These are phyloP conservation scores for Phytopythium mirpurense DNA, from an alignment of 352 stramenopile species.

Conservation along the genomic window DNA sequence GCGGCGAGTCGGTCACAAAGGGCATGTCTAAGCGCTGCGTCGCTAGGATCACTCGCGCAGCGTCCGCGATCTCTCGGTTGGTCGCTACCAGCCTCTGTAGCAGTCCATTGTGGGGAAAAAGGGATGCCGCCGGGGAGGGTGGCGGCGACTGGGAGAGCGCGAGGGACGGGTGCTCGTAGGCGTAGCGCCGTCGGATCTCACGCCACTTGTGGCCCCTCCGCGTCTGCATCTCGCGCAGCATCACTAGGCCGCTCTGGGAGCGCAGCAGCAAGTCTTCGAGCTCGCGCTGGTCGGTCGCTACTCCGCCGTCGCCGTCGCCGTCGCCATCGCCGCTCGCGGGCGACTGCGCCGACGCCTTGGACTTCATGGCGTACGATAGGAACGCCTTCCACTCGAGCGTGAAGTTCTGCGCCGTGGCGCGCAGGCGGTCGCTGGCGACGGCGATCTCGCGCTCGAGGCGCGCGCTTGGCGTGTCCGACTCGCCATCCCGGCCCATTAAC, in stretches of 20 bases:
- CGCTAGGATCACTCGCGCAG: neutral
- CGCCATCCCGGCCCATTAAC: too few species aligned
- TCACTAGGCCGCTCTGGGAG: constrained; percentile 42
- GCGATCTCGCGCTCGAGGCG: constrained; percentile 1
- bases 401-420: constrained; percentile 30
- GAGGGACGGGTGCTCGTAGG: constrained; percentile 16
- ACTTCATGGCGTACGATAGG: constrained; percentile 41
- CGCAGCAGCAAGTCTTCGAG: constrained; percentile 46
- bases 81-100: neutral
- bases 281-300: constrained; percentile 5
- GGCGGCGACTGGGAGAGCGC: neutral
- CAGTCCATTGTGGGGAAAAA: too few species aligned
- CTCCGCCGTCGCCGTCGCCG: constrained; percentile 4
- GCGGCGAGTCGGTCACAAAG: neutral
- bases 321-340: constrained; percentile 1
- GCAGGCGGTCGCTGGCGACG: constrained; percentile 1
- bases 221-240: constrained; percentile 37
- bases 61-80: neutral
- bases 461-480: neutral
- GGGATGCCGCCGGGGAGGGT: too few species aligned
- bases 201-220: constrained; percentile 32
- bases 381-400: constrained; percentile 58
- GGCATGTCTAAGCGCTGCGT: neutral
- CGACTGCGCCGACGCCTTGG: constrained; percentile 23
- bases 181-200: constrained; percentile 20